These are phyloP conservation scores for Backusella tuberculispora DNA, from an alignment of 192 early-diverging fungal species.

Conservation along the genomic window DNA sequence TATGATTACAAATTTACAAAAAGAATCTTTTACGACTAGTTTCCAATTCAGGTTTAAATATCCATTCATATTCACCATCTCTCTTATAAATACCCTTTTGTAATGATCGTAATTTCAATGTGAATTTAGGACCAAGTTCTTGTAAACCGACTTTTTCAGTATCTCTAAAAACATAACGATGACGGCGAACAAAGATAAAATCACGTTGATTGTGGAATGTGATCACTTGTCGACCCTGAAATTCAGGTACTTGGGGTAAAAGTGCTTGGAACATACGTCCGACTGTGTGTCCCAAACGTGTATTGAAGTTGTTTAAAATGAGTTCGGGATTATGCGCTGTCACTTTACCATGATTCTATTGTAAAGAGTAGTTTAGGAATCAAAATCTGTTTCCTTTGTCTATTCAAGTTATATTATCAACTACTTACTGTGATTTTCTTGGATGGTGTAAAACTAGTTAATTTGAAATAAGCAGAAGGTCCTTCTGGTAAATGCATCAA, in stretches of 20 bases:
- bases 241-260: constrained; percentile 97
- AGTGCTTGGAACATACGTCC: constrained; percentile 95
- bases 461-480: constrained; percentile 95
- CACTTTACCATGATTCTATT: constrained; percentile 73
- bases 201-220: constrained; percentile 99
- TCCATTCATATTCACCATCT: constrained; percentile 96
- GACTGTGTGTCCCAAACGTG: constrained; percentile 93
- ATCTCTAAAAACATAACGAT: constrained; percentile 91
- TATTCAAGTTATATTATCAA: neutral
- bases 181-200: constrained; percentile 98
- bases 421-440: constrained; percentile 68
- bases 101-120: constrained; percentile 90
- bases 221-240: constrained; percentile 90
- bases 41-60: constrained; percentile 91
- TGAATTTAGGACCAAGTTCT: constrained; percentile 96
- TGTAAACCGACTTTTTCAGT: constrained; percentile 85
- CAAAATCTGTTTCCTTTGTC: neutral
- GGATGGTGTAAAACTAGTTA: constrained; percentile 78
- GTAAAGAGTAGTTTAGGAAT: neutral
- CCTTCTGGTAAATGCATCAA: constrained; percentile 95
- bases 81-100: constrained; percentile 97
- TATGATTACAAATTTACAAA: constrained; percentile 47
- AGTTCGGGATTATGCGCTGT: constrained; percentile 91
- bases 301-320: constrained; percentile 98
- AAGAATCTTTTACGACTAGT: constrained; percentile 90